A percentile compares a stretch with the other conserved stretches of the same genome.
phyloP scores from a whole-genome alignment of 441 rosid genomes.

The Adansonia gregorii region DNA sequence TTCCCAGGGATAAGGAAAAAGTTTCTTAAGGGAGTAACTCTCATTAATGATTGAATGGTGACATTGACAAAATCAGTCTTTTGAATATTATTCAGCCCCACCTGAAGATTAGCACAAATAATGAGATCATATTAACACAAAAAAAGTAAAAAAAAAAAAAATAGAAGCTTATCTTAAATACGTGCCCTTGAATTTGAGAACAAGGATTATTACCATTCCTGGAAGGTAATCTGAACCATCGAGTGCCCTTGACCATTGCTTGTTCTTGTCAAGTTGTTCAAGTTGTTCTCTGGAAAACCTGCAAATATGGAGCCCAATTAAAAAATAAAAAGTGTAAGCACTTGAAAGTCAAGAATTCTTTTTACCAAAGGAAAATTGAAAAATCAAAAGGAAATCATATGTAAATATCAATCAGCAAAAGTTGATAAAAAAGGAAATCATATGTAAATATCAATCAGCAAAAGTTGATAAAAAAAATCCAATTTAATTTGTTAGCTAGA shows the following conservation, averaged over 20 bases:
- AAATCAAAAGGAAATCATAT: neutral
- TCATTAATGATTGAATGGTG: slow-evolving; percentile 92
- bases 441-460: neutral
- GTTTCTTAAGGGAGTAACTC: slow-evolving; percentile 91
- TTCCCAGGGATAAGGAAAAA: slow-evolving; percentile 94
- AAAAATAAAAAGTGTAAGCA: slow-evolving; percentile 4
- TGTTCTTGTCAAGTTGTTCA: slow-evolving; percentile 76
- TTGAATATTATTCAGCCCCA: slow-evolving; percentile 93
- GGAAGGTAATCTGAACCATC: slow-evolving; percentile 99
- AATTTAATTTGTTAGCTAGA: neutral
- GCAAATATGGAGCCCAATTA: slow-evolving; percentile 32
- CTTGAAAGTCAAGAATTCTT: neutral
- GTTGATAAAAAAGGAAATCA: neutral
- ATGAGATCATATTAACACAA: slow-evolving; percentile 14
- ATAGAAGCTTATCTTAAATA: neutral
- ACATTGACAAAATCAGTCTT: slow-evolving; percentile 97
- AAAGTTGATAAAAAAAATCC: neutral
- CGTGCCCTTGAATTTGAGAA: neutral
- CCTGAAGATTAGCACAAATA: slow-evolving; percentile 49
- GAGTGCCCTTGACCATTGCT: slow-evolving; percentile 95
- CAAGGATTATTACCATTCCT: slow-evolving; percentile 67
- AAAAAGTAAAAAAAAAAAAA: slow-evolving; percentile 6
- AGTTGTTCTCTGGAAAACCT: slow-evolving; percentile 88
- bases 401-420: neutral
- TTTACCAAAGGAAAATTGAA: slow-evolving; percentile 6